Conservation (phyloP, 1,139 yeast species). For the Blastobotrys niveus region DNA sequence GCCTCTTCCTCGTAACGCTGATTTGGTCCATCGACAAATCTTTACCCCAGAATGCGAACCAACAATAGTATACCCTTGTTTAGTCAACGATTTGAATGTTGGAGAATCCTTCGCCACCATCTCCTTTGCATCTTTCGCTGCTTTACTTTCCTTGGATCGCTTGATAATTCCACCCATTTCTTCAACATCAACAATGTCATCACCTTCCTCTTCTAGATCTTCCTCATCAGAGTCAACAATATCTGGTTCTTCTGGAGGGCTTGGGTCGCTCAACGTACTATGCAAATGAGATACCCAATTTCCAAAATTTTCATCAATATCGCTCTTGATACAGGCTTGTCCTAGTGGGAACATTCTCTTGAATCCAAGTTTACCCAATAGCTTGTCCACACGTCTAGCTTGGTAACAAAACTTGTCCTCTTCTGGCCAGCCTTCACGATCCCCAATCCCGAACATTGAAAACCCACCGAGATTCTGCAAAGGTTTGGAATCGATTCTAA, state of each 20-base stretch:
- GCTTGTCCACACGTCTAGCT: conserved; percentile 66
- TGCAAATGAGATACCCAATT: conserved; percentile 64
- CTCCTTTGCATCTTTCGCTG: conserved; percentile 45
- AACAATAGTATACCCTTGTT: conserved; percentile 88
- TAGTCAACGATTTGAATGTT: conserved; percentile 78
- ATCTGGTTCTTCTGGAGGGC: conserved; percentile 41
- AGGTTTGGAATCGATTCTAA: conserved; percentile 79
- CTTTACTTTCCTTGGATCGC: conserved; percentile 25
- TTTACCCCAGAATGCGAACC: conserved; percentile 96
- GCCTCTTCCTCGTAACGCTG: conserved; percentile 89
- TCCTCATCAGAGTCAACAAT: conserved; percentile 47
- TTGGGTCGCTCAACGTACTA: conserved; percentile 57
- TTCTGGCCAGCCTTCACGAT: conserved; percentile 74
- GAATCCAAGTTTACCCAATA: conserved; percentile 78
- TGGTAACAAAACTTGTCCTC: conserved; percentile 77
- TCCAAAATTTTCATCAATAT: conserved; percentile 51
- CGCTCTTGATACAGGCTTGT: conserved; percentile 72
- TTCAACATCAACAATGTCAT: conserved; percentile 66
- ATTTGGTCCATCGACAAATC: conserved; percentile 94
- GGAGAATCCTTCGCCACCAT: conserved; percentile 93
- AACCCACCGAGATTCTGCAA: conserved; percentile 62
- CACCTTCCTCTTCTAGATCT: conserved; percentile 37
- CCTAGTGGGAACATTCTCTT: conserved; percentile 81
- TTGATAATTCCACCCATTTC: conserved; percentile 68
- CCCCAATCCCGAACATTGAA: conserved; percentile 84